Evolutionary conservation across 148 eudicot species (phyloP).

Genomic region (Cornus suecica): DNA sequence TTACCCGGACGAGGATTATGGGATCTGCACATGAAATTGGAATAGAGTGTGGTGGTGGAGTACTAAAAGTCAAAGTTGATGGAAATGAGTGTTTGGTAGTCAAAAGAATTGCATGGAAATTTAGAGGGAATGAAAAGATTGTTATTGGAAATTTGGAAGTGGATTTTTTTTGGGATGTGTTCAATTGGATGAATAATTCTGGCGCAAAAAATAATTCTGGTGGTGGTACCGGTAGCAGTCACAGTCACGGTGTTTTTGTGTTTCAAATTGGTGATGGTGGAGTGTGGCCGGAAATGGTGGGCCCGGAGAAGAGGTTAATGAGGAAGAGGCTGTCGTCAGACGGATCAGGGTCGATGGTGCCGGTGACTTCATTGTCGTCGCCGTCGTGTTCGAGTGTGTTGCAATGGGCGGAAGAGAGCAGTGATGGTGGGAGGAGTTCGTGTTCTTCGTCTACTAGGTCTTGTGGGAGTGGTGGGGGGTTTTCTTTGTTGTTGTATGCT

Average conservation of each 20-base stretch:
- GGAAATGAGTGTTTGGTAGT: conserved; percentile 39
- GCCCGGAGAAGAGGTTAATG: conserved; percentile 55
- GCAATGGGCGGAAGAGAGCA: conserved; percentile 77
- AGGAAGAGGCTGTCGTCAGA: conserved; percentile 39
- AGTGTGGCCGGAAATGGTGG: conserved; percentile 62
- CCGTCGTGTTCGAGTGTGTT: conserved; percentile 56
- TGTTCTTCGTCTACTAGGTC: conserved; percentile 54
- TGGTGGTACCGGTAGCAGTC: too few species aligned
- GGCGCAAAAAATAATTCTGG: conserved; percentile 6
- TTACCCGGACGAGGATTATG: conserved; percentile 34
- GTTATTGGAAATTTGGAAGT: conserved; percentile 38
- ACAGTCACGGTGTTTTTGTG: conserved; percentile 54
- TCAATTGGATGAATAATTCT: conserved; percentile 42
- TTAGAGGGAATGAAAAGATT: conserved; percentile 58
- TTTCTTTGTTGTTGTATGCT: conserved; percentile 63
- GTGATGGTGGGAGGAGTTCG: conserved; percentile 60
- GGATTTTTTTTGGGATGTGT: conserved; percentile 64
- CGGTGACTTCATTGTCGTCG: conserved; percentile 26
- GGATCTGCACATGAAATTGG: conserved; percentile 44
- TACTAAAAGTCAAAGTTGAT: conserved; percentile 46
- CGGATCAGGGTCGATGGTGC: not conserved
- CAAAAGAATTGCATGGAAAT: conserved; percentile 59
- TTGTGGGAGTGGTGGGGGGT: conserved; percentile 40
- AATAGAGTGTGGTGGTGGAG: conserved; percentile 54
- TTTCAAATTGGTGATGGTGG: conserved; percentile 59